Conservation (phyloP, 352 stramenopile species). For the Pythium phragmitis region DNA sequence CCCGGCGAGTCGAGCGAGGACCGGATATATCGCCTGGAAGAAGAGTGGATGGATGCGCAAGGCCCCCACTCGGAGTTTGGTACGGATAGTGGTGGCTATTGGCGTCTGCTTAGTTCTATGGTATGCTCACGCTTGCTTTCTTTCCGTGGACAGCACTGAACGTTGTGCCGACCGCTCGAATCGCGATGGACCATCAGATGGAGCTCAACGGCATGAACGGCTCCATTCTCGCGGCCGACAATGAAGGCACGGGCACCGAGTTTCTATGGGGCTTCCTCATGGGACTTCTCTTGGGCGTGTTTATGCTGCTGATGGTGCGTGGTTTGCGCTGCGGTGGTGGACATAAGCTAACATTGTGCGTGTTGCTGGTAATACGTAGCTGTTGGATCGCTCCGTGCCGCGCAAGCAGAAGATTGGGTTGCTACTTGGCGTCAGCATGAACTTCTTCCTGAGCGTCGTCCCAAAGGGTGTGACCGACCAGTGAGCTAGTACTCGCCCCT, state of each 20-base stretch:
- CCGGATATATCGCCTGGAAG: conserved; percentile 86
- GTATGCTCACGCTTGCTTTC: not conserved
- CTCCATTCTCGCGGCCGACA: conserved; percentile 80
- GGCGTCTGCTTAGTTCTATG: not conserved
- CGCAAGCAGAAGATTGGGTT: conserved; percentile 87
- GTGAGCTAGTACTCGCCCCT: conserved; percentile 11
- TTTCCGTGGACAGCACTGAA: conserved; percentile 58
- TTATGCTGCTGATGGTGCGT: conserved; percentile 88
- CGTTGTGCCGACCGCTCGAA: conserved; percentile 63
- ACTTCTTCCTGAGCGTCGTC: conserved; percentile 89
- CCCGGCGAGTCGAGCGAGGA: conserved; percentile 78
- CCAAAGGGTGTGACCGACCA: conserved; percentile 71
- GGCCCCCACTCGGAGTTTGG: conserved; percentile 87
- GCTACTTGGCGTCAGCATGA: conserved; percentile 85
- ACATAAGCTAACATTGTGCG: not conserved
- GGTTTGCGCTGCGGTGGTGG: not conserved
- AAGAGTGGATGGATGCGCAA: conserved; percentile 88
- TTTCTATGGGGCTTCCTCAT: conserved; percentile 89
- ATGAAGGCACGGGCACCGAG: conserved; percentile 86
- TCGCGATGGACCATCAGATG: conserved; percentile 81
- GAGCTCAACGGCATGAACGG: conserved; percentile 84
- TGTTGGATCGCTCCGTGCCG: conserved; percentile 82
- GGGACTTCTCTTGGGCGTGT: conserved; percentile 83
- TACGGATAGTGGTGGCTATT: conserved; percentile 28
- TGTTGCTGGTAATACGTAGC: conserved; percentile 32